Base-by-base conservation (phyloP, 345 rosid species). In the Lepidium sativum region DNA sequence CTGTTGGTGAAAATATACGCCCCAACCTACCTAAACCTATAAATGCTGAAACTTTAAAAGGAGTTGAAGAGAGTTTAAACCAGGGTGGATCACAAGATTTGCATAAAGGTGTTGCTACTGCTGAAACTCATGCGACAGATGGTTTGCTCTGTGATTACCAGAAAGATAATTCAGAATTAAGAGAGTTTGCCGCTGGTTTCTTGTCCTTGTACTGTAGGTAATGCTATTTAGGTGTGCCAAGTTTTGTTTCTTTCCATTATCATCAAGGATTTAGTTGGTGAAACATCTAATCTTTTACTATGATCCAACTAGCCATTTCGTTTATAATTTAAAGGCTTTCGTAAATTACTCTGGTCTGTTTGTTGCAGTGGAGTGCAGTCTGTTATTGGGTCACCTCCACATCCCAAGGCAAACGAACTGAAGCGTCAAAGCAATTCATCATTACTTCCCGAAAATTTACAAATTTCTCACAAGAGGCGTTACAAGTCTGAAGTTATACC, bases 161-260 rank as follows among this genome's bases (percentile, higher is more conserved):
- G 44, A 71, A 45, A 14, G 74, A 72, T 69, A 82, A 70, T 67
- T 61, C 71, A 52, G 92, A 92, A 54, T 71, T 92, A 55, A 78
- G 80, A 60, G 84, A 84, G 73, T 87, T 92, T 81, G 83, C 96
- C 50, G 75, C 79, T 64, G 83, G 82, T 61, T 92, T 87, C 77
- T 78, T 92, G 85, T 89, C 98, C 70, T 70, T 92, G 75, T 89
- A 89, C 77, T 89, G 96, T 75, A 77, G 98, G 98, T 92, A 89
- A 61, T 56, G 58, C 25, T 43, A 16, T 43, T 60, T 27, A 11
- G 5, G 25, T 65, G 18, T 57, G 32, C 23, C 8, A 0, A 17
- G 6, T 50, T 53, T 68, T 21, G 32, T 4, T 55, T 65, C 47
- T 38, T 49, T 53, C 15, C 7, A 43, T 27, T 44, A 45, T 52